Evolutionary conservation across 768 basidiomycete species (phyloP).

Genomic region (Lactarius indigo): DNA sequence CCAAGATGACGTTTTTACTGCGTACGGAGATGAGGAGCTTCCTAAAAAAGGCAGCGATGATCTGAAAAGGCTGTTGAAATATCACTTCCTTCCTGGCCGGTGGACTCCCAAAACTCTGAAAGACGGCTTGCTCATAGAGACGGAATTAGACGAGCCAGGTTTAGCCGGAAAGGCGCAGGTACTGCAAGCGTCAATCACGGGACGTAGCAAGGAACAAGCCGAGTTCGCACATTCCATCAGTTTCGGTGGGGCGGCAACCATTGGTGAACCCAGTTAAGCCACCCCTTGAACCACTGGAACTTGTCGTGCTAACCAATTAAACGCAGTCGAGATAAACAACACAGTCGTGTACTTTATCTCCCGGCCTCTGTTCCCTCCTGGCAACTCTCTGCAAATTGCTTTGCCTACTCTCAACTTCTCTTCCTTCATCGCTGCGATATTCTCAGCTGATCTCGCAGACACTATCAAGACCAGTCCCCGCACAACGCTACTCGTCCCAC

Average conservation of each 20-base stretch:
- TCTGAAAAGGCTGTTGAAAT: conserved; percentile 69
- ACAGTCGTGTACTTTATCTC: conserved; percentile 89
- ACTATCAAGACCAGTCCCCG: conserved; percentile 58
- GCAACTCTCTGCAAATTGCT: conserved; percentile 75
- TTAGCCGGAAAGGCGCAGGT: conserved; percentile 69
- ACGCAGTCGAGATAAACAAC: conserved; percentile 66
- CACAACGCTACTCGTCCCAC: conserved; percentile 82
- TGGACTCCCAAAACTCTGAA: conserved; percentile 68
- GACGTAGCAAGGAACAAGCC: conserved; percentile 44
- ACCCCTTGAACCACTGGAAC: conserved; percentile 2
- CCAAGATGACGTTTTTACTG: conserved; percentile 73
- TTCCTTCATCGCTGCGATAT: conserved; percentile 84
- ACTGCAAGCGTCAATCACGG: conserved; percentile 58
- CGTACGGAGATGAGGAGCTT: conserved; percentile 49
- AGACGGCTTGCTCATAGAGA: conserved; percentile 75
- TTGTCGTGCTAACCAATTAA: conserved; percentile 1
- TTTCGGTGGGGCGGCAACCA: conserved; percentile 80
- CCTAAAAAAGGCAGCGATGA: conserved; percentile 66
- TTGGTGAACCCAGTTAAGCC: conserved; percentile 70
- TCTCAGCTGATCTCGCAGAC: conserved; percentile 80
- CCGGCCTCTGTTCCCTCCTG: conserved; percentile 76
- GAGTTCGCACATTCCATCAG: conserved; percentile 57
- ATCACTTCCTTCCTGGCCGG: conserved; percentile 88
- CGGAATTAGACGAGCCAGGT: conserved; percentile 69
- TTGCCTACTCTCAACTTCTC: conserved; percentile 83